Base-by-base conservation (phyloP, 2,329 filamentous ascomycete species). In the Aulographum hederae region DNA sequence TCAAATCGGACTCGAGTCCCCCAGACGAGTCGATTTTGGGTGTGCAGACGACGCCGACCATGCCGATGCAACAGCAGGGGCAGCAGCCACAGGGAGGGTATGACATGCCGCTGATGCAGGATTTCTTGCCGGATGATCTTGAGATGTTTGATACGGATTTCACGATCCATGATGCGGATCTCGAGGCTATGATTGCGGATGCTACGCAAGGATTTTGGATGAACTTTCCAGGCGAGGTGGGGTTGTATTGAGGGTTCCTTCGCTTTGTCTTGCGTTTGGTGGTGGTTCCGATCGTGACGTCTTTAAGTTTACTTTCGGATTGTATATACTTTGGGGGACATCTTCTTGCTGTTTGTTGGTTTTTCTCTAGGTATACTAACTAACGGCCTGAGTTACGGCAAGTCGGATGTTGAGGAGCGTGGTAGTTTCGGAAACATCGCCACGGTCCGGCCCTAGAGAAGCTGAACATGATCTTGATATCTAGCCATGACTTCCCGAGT, bases 181-280 rank as follows among this genome's bases (percentile, higher is more conserved):
- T 36, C 13, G 32, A 34, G 6, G 27, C 33, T n/a, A 25, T 32
- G 4, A 30, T 34, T 14, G 26, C 34, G 17, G 32, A 34, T 34
- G 32, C 31, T 12, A 28, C 34, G 18, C 34, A 34, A 15, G 27
- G 26, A 10, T 36, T 36, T 21, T 36, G 34, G 34, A 25, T 13
- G 11, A 26, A 36, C 25, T 38, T 33, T 25, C 33, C 33, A 4
- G 36, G 34, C 12, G 30, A 34, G 18, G 31, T 34, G 12, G 34
- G 29, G 19, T 17, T 35, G 11, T 21, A n/a, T 25, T 25, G 21
- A 25, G 21, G n/a, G n/a, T n/a, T n/a, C n/a, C n/a, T n/a, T n/a
- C n/a, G n/a, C n/a, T n/a, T n/a, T n/a, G n/a, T n/a, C n/a, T n/a
- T n/a, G n/a, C n/a, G n/a, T n/a, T n/a, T n/a, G n/a, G n/a, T n/a